phyloP scores from a whole-genome alignment of 192 early-diverging fungal species.

The Glomus cerebriforme region DNA sequence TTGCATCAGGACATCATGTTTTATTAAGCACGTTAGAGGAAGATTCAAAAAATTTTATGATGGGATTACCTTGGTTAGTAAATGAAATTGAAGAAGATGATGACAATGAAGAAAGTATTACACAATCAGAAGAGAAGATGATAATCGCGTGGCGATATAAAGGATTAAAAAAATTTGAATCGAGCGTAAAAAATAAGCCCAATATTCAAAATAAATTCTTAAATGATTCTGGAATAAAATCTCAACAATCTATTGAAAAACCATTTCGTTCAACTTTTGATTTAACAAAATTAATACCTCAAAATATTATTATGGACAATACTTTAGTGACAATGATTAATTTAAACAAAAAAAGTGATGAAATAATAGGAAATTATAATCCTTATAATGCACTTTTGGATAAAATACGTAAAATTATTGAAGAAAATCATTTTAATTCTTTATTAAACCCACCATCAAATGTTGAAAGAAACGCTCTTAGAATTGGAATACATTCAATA shows the following conservation, averaged over 20 bases:
- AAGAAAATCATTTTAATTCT: constrained; percentile 52
- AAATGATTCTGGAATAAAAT: not conserved
- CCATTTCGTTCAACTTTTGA: constrained; percentile 86
- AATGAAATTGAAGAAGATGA: constrained; percentile 53
- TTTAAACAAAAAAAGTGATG: constrained; percentile 28
- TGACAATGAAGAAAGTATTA: constrained; percentile 43
- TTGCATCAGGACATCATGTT: constrained; percentile 73
- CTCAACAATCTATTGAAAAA: constrained; percentile 34
- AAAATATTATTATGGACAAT: constrained; percentile 35
- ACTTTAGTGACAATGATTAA: constrained; percentile 39
- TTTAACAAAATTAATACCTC: constrained; percentile 74
- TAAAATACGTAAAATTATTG: constrained; percentile 58
- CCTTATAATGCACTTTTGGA: constrained; percentile 40
- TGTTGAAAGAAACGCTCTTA: constrained; percentile 64
- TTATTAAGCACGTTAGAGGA: constrained; percentile 72
- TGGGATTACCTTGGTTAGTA: constrained; percentile 63
- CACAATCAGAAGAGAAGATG: constrained; percentile 65
- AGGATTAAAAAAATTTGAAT: constrained; percentile 68
- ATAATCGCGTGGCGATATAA: constrained; percentile 97
- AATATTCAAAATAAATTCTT: not conserved
- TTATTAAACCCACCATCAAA: constrained; percentile 36
- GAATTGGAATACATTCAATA: constrained; percentile 81
- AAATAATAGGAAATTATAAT: not conserved
- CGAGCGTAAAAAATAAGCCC: constrained; percentile 20
- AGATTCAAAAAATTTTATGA: constrained; percentile 57